phyloP scores from a whole-genome alignment of 495 filamentous ascomycete species.

The Hyaloscypha bicolor region DNA sequence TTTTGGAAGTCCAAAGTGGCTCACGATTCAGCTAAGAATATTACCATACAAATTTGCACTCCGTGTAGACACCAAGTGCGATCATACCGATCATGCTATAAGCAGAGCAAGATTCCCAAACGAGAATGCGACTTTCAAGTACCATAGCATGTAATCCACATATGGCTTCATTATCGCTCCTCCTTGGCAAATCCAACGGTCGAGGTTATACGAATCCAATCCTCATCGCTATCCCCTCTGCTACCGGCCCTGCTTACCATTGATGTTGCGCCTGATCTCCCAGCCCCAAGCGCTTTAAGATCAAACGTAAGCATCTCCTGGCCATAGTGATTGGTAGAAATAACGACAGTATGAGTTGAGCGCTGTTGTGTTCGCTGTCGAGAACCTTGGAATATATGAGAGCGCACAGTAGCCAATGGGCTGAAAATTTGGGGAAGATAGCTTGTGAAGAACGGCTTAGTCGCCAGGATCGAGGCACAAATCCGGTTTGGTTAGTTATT shows the following conservation, averaged over 20 bases:
- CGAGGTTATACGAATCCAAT: constrained; percentile 6
- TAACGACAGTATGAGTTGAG: neutral
- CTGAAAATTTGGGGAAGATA: constrained; percentile 45
- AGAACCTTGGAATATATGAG: neutral
- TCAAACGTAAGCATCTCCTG: constrained; percentile 9
- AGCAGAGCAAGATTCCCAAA: neutral
- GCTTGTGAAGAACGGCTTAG: constrained; percentile 51
- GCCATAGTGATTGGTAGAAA: neutral
- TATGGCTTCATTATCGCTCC: neutral
- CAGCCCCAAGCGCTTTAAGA: constrained; percentile 1
- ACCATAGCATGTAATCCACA: neutral
- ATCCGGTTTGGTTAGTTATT: constrained; percentile 38
- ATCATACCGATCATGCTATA: constrained; percentile 4
- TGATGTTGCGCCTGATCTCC: neutral
- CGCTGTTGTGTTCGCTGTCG: neutral
- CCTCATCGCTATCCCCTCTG: constrained; percentile 1
- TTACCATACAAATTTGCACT: neutral
- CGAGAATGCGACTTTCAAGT: neutral
- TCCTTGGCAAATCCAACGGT: constrained; percentile 1
- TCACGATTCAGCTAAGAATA: too few species aligned
- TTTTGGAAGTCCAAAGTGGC: too few species aligned
- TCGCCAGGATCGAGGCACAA: constrained; percentile 57
- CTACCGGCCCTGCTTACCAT: neutral
- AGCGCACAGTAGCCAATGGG: neutral
- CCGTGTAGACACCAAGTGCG: neutral